Evolutionary conservation across 2,329 filamentous ascomycete species (phyloP).

Genomic region (Diaporthe helianthi): DNA sequence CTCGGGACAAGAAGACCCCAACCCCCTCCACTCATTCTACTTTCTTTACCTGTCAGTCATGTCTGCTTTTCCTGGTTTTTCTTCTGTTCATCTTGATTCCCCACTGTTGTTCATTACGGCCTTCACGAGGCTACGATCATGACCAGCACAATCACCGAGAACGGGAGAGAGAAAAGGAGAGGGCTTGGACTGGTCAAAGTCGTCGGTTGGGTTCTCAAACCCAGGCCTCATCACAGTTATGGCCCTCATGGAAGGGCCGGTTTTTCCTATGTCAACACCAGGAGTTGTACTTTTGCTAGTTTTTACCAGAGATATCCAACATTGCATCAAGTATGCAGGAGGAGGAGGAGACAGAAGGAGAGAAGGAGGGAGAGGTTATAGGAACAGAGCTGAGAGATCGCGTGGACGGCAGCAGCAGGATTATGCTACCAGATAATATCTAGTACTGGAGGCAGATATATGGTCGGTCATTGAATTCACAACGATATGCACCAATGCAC

Average conservation of each 20-base stretch:
- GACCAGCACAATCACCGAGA: slow-evolving; percentile 30
- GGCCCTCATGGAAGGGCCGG: slow-evolving; percentile 17
- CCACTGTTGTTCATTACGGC: slow-evolving; percentile 20
- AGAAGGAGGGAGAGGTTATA: fast-evolving
- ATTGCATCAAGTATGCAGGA: neutral
- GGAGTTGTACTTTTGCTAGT: neutral
- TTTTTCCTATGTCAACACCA: neutral
- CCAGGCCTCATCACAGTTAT: neutral
- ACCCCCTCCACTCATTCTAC: slow-evolving; percentile 25
- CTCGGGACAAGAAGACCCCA: slow-evolving; percentile 1
- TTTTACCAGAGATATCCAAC: slow-evolving; percentile 1
- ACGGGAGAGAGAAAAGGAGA: neutral
- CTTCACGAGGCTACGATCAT: slow-evolving; percentile 34
- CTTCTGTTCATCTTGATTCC: neutral
- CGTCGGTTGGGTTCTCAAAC: neutral
- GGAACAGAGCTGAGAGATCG: neutral
- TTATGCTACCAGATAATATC: slow-evolving; percentile 10
- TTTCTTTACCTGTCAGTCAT: neutral
- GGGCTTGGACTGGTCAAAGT: slow-evolving; percentile 16
- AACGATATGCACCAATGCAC: neutral
- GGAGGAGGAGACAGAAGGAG: neutral
- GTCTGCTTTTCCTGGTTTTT: neutral
- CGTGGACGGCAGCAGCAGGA: slow-evolving; percentile 15
- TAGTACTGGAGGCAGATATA: neutral
- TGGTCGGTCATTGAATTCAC: neutral